These are phyloP conservation scores for Acacia acuminata DNA, from an alignment of 306 rosid genomes.

Conservation along the genomic window DNA sequence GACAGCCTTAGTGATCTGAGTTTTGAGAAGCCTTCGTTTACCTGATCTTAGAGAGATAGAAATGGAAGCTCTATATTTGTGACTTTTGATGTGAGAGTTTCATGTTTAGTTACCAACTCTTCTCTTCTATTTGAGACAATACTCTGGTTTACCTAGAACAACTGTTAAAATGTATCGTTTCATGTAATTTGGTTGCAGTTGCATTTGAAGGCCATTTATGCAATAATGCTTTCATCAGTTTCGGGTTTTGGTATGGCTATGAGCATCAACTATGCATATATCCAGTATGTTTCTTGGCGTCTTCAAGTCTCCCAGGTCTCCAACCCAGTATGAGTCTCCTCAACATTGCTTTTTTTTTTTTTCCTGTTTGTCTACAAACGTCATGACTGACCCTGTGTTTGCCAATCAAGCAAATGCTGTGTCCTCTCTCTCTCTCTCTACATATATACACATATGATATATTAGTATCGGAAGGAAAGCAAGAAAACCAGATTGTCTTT, in stretches of 20 bases:
- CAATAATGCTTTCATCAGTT: constrained; percentile 73
- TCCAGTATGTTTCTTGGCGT: constrained; percentile 71
- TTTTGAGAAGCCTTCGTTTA: neutral
- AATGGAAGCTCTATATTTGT: neutral
- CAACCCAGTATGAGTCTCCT: constrained; percentile 51
- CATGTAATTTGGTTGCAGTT: constrained; percentile 59
- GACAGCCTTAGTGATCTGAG: neutral
- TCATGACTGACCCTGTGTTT: constrained; percentile 16
- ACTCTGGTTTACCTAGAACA: neutral
- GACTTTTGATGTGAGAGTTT: neutral
- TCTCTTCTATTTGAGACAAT: constrained; percentile 4
- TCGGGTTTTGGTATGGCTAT: constrained; percentile 82
- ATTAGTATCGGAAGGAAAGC: constrained; percentile 26
- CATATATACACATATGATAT: neutral
- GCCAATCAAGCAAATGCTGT: constrained; percentile 7
- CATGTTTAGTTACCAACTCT: neutral
- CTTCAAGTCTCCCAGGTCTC: constrained; percentile 53
- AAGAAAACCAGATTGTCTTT: constrained; percentile 7
- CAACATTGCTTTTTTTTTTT: neutral
- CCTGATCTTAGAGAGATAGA: neutral
- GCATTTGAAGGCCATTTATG: constrained; percentile 63
- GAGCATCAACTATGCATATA: constrained; percentile 65
- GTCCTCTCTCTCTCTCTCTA: neutral
- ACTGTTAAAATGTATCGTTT: constrained; percentile 1
- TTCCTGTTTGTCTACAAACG: constrained; percentile 9